A percentile compares a stretch with the other conserved stretches of the same genome.
Evolutionary conservation across 257 asterid genomes (phyloP).

Genomic region (Rehmannia glutinosa): DNA sequence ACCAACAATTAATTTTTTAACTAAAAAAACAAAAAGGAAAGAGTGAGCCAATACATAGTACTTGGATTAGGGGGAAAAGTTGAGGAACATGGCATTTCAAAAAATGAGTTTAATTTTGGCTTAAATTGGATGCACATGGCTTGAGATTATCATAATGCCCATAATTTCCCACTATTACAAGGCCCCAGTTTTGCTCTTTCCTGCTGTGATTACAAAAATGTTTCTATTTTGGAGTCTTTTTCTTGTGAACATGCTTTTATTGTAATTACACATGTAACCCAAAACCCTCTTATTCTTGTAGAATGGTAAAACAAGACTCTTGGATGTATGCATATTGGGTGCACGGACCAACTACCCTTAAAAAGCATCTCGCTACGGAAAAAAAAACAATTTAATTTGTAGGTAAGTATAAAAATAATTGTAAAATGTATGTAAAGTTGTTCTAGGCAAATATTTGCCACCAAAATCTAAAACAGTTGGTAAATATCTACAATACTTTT

Average conservation of each 20-base stretch:
- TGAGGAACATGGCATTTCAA: conserved; percentile 41
- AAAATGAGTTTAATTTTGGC: conserved; percentile 26
- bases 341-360: not conserved
- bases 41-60: conserved; percentile 25
- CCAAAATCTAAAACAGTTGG: no score
- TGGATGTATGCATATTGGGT: not conserved
- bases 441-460: no score
- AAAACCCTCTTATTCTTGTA: conserved; percentile 6
- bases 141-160: conserved; percentile 35
- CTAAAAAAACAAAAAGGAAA: no score
- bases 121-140: conserved; percentile 61
- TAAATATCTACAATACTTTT: no score
- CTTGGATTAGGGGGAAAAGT: conserved; percentile 33
- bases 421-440: no score
- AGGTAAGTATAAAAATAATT: no score
- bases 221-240: conserved; percentile 25
- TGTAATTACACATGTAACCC: conserved; percentile 18
- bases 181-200: conserved; percentile 27
- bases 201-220: conserved; percentile 22
- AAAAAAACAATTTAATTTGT: no score
- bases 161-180: conserved; percentile 24
- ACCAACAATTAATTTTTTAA: no score
- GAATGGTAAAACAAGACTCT: not conserved
- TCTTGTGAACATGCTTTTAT: conserved; percentile 28
- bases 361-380: not conserved